Evolutionary conservation across 2,329 filamentous ascomycete species (phyloP).

Genomic region (Ceratocystis colombiana): DNA sequence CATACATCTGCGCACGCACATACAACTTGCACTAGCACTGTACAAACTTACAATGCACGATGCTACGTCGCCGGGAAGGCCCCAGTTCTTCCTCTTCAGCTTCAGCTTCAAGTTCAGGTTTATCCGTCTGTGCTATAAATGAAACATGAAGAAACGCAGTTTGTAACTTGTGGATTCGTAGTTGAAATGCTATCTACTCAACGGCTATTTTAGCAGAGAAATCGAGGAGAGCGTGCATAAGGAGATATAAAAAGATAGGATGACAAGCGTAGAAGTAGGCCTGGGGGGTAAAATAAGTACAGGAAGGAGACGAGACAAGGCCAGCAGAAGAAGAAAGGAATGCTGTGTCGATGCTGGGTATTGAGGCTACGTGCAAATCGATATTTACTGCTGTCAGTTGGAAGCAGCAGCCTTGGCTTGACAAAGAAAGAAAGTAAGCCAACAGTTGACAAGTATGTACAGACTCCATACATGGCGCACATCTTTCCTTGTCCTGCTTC

Average conservation of each 20-base stretch:
- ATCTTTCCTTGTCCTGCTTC: too few species aligned
- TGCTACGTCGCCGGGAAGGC: not conserved
- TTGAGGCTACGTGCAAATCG: not conserved
- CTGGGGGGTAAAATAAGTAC: not conserved
- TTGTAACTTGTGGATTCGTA: not conserved
- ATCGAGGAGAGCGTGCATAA: not conserved
- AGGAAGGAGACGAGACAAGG: not conserved
- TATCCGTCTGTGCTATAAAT: not conserved
- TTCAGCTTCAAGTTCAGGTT: not conserved
- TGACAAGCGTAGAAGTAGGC: not conserved
- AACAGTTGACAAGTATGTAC: too few species aligned
- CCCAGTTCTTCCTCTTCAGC: not conserved
- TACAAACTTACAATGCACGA: not conserved
- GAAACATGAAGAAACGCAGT: conserved; percentile 2
- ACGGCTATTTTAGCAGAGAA: not conserved
- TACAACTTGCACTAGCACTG: not conserved
- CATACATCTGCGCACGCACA: not conserved
- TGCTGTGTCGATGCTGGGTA: not conserved
- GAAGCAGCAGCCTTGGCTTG: too few species aligned
- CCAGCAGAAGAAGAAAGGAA: not conserved
- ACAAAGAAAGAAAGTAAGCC: too few species aligned
- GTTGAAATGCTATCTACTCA: not conserved
- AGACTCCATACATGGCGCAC: too few species aligned
- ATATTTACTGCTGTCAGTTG: too few species aligned
- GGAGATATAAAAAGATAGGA: not conserved